These are phyloP conservation scores for Bidens hawaiensis DNA, from an alignment of 140 eudicot species.

Conservation along the genomic window DNA sequence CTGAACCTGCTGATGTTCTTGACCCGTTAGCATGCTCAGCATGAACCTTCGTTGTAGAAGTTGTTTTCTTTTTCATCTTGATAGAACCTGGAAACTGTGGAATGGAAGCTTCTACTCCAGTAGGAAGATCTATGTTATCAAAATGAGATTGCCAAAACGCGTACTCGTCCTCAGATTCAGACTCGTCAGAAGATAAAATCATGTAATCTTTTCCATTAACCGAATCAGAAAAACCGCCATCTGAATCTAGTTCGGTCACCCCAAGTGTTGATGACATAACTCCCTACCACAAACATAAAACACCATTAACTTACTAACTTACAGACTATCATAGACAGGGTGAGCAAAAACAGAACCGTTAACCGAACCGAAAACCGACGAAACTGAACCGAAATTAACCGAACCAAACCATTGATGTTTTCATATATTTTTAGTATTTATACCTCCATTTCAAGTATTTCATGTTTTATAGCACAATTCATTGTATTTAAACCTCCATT, in stretches of 20 bases:
- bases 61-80: not conserved
- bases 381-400: too few relatives aligned
- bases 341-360: too few relatives aligned
- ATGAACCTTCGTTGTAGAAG: conserved; percentile 1
- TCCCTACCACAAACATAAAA: conserved; percentile 7
- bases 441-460: too few relatives aligned
- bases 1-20: conserved; percentile 10
- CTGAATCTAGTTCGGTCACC: conserved; percentile 23
- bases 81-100: conserved; percentile 43
- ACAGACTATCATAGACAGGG: not conserved
- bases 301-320: not conserved
- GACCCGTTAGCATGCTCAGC: conserved; percentile 9
- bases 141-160: conserved; percentile 56
- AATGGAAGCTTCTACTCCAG: conserved; percentile 59
- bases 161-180: conserved; percentile 38
- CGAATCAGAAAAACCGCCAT: conserved; percentile 22
- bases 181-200: conserved; percentile 36
- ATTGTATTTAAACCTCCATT: too few relatives aligned
- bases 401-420: too few relatives aligned
- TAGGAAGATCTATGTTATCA: conserved; percentile 62
- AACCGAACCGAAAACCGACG: too few relatives aligned
- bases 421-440: too few relatives aligned
- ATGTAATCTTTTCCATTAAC: conserved; percentile 35
- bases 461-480: too few relatives aligned
- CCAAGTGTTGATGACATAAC: conserved; percentile 18